A percentile compares a stretch with the other conserved stretches of the same genome.
phyloP scores from a whole-genome alignment of 306 rosid genomes.

The Fagus sylvatica region DNA sequence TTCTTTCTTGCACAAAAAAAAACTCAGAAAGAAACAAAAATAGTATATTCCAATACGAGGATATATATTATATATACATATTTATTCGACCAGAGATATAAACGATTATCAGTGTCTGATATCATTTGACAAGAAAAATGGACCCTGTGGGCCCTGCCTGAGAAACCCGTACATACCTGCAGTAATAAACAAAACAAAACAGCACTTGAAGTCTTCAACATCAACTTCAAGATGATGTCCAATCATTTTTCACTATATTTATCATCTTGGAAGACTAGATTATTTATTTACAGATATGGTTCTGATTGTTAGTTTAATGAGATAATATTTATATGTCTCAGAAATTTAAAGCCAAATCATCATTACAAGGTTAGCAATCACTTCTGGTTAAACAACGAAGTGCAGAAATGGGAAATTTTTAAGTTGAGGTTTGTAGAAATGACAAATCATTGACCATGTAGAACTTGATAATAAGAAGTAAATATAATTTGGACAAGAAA shows the following conservation, averaged over 20 bases:
- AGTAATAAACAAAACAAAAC: not conserved
- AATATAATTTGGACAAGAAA: not conserved
- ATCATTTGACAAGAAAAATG: not conserved
- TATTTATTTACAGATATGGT: not conserved
- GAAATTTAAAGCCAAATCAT: not conserved
- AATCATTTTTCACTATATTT: not conserved
- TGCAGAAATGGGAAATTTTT: not conserved
- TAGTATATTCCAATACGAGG: not conserved
- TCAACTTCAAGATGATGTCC: not conserved
- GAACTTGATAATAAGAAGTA: not conserved
- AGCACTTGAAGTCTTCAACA: not conserved
- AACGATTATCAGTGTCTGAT: not conserved
- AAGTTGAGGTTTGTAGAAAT: not conserved
- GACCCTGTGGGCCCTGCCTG: not conserved
- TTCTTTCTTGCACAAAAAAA: not conserved
- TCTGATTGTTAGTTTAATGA: not conserved
- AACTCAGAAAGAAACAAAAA: not conserved
- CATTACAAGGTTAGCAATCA: not conserved
- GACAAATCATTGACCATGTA: not conserved
- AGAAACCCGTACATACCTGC: not conserved
- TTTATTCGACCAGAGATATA: not conserved
- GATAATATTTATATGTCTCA: not conserved
- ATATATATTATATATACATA: not conserved
- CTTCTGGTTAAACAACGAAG: not conserved
- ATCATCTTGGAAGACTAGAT: not conserved